Evolutionary conservation across 208 protist species (phyloP), one percentile per base, ranked within the genome.

Genomic region (Acanthamoeba culbertsoni): DNA sequence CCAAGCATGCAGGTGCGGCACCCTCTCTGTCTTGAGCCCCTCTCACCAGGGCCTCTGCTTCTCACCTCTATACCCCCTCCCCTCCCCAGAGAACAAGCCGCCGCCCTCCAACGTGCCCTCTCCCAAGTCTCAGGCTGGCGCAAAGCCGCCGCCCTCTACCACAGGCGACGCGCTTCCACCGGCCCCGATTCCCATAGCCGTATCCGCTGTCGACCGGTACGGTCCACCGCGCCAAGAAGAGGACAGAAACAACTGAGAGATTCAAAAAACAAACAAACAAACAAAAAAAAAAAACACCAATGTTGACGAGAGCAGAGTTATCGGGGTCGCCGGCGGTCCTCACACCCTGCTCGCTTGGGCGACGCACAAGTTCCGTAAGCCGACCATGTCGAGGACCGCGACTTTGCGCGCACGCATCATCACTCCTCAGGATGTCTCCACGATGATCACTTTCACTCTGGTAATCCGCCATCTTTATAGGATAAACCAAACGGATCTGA

Each of bases 301-400:
- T 73, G 63, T 37, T 8, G 33, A 33, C 7, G 14, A 33, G 28
- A 10, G 31, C 33, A 79, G 68, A 37, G 42, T 48, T 12, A 40
- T 46, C 8, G 68, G 68, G 20, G 37, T n/a, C 26, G 14, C 77
- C 14, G 77, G 77, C 2, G 77, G 77, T 8, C 16, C 43, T 5
- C 77, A 88, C 31, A 88, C 77, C 6, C 55, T 88, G 77, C 8
- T n/a, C 16, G 42, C 77, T 20, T 88, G 77, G 77, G 77, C 45
- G 26, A 43, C 42, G 12, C 10, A 26, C 28, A 55, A 57, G 48
- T 88, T 62, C 77, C 42, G 77, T 16, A 88, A 88, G 51, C 20
- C 77, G 20, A 12, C 14, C 37, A n/a, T n/a, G n/a, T 57, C 57
- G 35, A 89, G 62, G 79, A 92, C 59, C 23, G 57, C 8, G 4